A percentile compares a stretch with the other conserved stretches of the same genome.
Evolutionary conservation across 257 asterid genomes (phyloP).

Genomic region (Fraxinus excelsior): DNA sequence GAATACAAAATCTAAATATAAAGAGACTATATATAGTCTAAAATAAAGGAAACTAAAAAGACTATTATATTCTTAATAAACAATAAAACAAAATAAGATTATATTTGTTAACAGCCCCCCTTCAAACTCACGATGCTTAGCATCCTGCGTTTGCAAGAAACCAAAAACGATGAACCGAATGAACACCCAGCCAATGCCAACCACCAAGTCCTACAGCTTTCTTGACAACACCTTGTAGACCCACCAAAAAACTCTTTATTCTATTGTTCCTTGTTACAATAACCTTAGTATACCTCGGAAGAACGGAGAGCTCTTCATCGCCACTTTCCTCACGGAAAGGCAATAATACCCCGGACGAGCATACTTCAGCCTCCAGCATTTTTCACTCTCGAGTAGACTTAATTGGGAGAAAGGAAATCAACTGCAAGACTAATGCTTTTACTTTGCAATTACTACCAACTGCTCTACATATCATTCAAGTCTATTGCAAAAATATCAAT

Average conservation of each 20-base stretch:
- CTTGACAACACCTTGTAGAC: constrained; percentile 96
- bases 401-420: constrained; percentile 17
- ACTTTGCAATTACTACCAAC: constrained; percentile 21
- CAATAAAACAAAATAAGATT: too few species aligned
- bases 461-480: constrained; percentile 29
- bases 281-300: constrained; percentile 96
- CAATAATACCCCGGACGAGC: constrained; percentile 65
- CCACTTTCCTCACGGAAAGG: constrained; percentile 88
- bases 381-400: constrained; percentile 28
- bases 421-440: constrained; percentile 6
- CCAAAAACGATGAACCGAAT: too few species aligned
- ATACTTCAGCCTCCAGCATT: constrained; percentile 73
- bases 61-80: too few species aligned
- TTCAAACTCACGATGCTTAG: too few species aligned
- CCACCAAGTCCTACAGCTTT: constrained; percentile 99
- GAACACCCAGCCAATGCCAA: constrained; percentile 99
- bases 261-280: constrained; percentile 93
- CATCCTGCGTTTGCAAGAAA: too few species aligned
- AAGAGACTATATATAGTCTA: too few species aligned
- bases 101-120: too few species aligned
- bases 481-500: constrained; percentile 15
- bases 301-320: constrained; percentile 89
- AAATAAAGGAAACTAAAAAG: too few species aligned
- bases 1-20: too few species aligned
- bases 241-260: constrained; percentile 92